Conservation (phyloP, 345 rosid species). For the Eucalyptus guilfoylei region DNA sequence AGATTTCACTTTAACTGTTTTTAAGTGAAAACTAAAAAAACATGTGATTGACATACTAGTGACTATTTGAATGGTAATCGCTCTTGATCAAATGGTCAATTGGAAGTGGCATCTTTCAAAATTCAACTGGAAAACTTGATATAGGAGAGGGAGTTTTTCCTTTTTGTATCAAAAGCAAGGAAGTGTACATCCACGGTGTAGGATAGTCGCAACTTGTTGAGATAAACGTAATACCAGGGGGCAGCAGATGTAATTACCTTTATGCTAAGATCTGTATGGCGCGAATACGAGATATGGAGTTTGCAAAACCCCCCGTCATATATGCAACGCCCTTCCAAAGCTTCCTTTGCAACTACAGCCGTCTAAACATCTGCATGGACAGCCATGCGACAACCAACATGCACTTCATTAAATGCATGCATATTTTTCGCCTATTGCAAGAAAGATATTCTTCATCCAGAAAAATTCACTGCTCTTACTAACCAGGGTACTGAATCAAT, state of each 20-base stretch:
- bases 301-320: constrained; percentile 98
- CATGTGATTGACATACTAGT: neutral
- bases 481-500: constrained; percentile 48
- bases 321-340: constrained; percentile 97
- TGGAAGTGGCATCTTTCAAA: neutral
- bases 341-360: constrained; percentile 89
- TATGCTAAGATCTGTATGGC: constrained; percentile 91
- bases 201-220: neutral
- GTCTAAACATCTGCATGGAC: constrained; percentile 69
- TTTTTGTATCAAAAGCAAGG: neutral
- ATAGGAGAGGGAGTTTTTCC: neutral
- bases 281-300: constrained; percentile 92
- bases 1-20: neutral
- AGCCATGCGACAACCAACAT: neutral
- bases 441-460: neutral
- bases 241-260: constrained; percentile 31
- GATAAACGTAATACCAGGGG: neutral
- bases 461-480: neutral
- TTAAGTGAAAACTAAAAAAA: neutral
- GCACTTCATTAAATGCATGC: neutral
- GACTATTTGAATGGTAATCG: neutral
- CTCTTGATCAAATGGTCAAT: neutral
- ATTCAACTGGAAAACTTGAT: neutral
- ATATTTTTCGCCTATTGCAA: neutral
- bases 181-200: neutral